Percentiles rank a stretch among this genome's conserved stretches.
Conservation (phyloP, 768 basidiomycete genomes). For the Leucosporidium scottii region DNA sequence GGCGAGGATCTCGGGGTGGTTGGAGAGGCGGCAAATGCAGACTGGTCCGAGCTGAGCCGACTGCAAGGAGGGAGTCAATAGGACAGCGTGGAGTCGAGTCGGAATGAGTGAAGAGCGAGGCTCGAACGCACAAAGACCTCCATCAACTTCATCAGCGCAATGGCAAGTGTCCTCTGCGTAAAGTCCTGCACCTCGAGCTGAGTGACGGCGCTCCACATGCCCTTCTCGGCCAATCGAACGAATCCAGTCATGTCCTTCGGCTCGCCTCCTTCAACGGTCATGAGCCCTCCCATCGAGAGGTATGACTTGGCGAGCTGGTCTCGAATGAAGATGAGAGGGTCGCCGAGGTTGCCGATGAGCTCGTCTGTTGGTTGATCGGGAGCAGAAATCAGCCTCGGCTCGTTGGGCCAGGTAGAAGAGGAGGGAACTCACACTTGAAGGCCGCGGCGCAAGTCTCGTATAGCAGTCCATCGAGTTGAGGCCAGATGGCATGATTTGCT, state of each 20-base stretch:
- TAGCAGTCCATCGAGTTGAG: slow-evolving; percentile 25
- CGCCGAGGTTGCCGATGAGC: slow-evolving; percentile 25
- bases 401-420: not conserved
- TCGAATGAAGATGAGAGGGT: slow-evolving; percentile 18
- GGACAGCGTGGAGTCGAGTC: not conserved
- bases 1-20: slow-evolving; percentile 28
- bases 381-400: not conserved
- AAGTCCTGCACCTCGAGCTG: slow-evolving; percentile 27
- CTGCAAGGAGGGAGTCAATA: not conserved
- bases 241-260: slow-evolving; percentile 28
- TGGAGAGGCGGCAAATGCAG: slow-evolving; percentile 29
- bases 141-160: slow-evolving; percentile 29
- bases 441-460: slow-evolving; percentile 28
- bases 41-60: slow-evolving; percentile 22
- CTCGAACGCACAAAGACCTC: slow-evolving; percentile 25
- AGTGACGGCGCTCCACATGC: slow-evolving; percentile 17
- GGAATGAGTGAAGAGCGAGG: not conserved
- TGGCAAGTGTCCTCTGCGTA: slow-evolving; percentile 24
- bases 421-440: slow-evolving; percentile 20
- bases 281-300: slow-evolving; percentile 23
- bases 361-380: slow-evolving; percentile 11
- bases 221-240: slow-evolving; percentile 15
- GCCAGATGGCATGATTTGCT: not conserved
- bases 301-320: slow-evolving; percentile 27
- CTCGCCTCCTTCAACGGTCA: slow-evolving; percentile 18